A percentile compares a stretch with the other conserved stretches of the same genome.
These are phyloP conservation scores for Coemansia sp. DNA, from an alignment of 192 early-diverging fungal species.

Conservation along the genomic window DNA sequence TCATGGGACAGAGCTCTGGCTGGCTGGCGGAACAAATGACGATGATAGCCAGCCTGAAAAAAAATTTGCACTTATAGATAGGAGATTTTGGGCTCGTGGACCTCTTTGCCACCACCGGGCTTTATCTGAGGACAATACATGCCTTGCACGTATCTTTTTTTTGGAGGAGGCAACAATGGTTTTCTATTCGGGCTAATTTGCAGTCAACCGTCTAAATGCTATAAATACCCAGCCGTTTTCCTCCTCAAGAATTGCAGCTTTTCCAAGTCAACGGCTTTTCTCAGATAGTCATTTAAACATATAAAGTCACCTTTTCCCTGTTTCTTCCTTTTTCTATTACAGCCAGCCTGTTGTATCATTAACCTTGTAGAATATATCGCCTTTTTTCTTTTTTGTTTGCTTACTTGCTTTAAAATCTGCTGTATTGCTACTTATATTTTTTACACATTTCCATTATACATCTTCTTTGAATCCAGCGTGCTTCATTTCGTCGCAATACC, in stretches of 20 bases:
- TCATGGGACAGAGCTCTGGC: conserved; percentile 7
- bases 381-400: not conserved
- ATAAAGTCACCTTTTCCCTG: not conserved
- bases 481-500: not conserved
- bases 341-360: conserved; percentile 10
- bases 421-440: not conserved
- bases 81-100: conserved; percentile 6
- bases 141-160: not conserved
- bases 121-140: not conserved
- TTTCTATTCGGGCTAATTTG: conserved; percentile 1
- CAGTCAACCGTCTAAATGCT: conserved; percentile 3
- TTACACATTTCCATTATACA: not conserved
- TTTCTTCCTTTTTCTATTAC: conserved; percentile 2
- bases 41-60: not conserved
- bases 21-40: not conserved
- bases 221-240: conserved; percentile 1
- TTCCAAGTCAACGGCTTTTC: conserved; percentile 8
- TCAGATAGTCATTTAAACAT: conserved; percentile 9
- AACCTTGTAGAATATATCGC: conserved; percentile 3
- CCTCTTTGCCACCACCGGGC: not conserved
- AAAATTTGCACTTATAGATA: not conserved
- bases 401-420: not conserved
- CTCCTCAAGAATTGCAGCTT: not conserved
- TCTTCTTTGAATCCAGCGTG: not conserved
- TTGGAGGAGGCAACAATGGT: not conserved